Evolutionary conservation across 1,284 basidiomycete genomes (phyloP), one percentile per base, ranked within the genome.

Genomic region (Wolfiporia cocos): DNA sequence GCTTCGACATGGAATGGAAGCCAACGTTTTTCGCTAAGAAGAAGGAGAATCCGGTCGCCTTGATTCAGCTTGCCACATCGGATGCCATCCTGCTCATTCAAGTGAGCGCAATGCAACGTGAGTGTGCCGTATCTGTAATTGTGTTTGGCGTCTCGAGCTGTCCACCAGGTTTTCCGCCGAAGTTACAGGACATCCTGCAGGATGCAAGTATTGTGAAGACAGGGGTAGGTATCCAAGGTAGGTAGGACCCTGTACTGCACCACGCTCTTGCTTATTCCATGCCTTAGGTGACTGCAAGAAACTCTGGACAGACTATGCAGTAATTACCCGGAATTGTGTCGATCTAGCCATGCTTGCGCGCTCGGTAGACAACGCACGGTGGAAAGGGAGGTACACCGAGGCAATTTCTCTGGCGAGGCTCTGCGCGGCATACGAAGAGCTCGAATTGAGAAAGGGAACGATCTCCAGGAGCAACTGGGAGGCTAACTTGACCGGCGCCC

Each of bases 1-100:
- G 84, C 28, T 79, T 88, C 47, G 85, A 88, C 55, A 66, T 85
- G 29, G 85, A 88, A 59, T 88, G 85, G 85, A 74, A 71, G 46
- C 85, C 85, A 0, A 74, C 53, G 18, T 77, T 63, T 50, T 46
- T 53, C 34, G 76, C 73, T 51, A 75, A 77, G 12, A 54, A 61
- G 17, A 53, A 59, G 20, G 73, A 78, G 58, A 83, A 86, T 51
- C 78, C 70, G 12, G 78, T 84, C 21, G 77, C 86, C 3, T 67
- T 88, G 14, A 68, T 88, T 2, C 85, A 88, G 55, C 68, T 88
- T 20, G 79, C 82, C 3, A 74, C 67, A 46, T 54, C 63, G 5
- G 56, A 74, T 5, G 64, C 57, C 12, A 70, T 85, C 15, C 58
- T 81, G 28, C 71, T 88, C 3, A 58, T 87, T 6, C 86, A 88